Conservation (phyloP, 306 rosid genomes). For the Vigna nakashimae region DNA sequence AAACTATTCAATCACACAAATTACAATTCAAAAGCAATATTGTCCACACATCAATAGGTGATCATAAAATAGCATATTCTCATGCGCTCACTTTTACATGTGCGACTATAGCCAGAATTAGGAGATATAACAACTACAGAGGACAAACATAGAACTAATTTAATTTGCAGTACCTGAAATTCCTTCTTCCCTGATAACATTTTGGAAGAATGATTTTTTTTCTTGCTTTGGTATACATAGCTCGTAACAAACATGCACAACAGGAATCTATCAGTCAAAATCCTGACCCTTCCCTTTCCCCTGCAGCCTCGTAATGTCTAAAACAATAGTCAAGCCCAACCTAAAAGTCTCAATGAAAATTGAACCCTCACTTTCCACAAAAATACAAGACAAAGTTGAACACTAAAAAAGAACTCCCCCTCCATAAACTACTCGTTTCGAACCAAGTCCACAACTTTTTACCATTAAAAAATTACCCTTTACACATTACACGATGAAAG, state of each 20-base stretch:
- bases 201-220: not conserved
- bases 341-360: slow-evolving; percentile 11
- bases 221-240: slow-evolving; percentile 5
- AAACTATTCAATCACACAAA: not conserved
- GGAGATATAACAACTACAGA: not conserved
- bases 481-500: not conserved
- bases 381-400: slow-evolving; percentile 32
- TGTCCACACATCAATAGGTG: slow-evolving; percentile 13
- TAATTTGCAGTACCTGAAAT: not conserved
- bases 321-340: slow-evolving; percentile 23
- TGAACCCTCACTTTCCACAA: slow-evolving; percentile 18
- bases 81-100: slow-evolving; percentile 10
- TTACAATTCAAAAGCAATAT: slow-evolving; percentile 25
- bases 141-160: not conserved
- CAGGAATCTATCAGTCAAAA: slow-evolving; percentile 17
- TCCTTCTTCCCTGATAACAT: not conserved
- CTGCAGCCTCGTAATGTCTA: not conserved
- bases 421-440: not conserved
- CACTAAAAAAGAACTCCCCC: not conserved
- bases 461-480: not conserved
- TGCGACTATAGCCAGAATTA: not conserved
- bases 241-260: slow-evolving; percentile 1
- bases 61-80: not conserved
- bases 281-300: not conserved
- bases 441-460: slow-evolving; percentile 33